phyloP scores from a whole-genome alignment of 345 rosid genomes.

The Salix arbutifolia region DNA sequence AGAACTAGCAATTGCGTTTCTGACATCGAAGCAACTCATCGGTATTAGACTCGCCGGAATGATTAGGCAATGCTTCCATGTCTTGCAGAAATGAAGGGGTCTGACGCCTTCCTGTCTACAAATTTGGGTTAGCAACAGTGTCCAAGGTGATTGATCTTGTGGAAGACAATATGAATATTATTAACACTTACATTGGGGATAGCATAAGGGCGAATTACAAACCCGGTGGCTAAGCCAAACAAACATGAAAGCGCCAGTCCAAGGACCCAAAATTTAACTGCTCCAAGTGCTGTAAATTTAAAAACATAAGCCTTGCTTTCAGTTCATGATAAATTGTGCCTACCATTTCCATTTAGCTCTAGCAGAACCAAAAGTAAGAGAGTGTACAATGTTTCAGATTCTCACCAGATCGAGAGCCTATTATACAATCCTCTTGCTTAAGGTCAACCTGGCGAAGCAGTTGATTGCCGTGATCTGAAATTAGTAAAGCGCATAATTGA shows the following conservation, averaged over 20 bases:
- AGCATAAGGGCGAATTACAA: constrained; percentile 31
- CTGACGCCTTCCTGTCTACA: constrained; percentile 62
- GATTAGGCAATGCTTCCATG: constrained; percentile 68
- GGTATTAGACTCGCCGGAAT: constrained; percentile 48
- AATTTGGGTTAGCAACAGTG: constrained; percentile 31
- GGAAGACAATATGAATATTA: not conserved
- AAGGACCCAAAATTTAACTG: constrained; percentile 32
- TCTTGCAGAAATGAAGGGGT: constrained; percentile 39
- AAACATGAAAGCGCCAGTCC: constrained; percentile 39
- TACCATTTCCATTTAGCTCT: not conserved
- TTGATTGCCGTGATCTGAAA: constrained; percentile 60
- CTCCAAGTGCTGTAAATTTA: constrained; percentile 29
- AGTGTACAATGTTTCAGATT: not conserved
- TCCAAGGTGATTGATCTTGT: not conserved
- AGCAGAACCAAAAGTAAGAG: not conserved
- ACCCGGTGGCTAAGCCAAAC: constrained; percentile 35
- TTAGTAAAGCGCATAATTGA: constrained; percentile 48
- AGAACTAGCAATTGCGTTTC: constrained; percentile 50
- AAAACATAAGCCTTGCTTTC: not conserved
- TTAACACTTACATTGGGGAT: constrained; percentile 39
- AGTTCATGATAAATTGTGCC: not conserved
- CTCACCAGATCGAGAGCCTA: constrained; percentile 43
- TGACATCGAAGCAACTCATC: constrained; percentile 56
- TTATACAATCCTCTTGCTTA: constrained; percentile 57
- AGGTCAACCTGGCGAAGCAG: constrained; percentile 55